Percentiles rank a stretch among this genome's conserved stretches.
These are phyloP conservation scores for Ceratocystis smalleyi DNA, from an alignment of 2,329 filamentous ascomycete genomes.

Conservation along the genomic window DNA sequence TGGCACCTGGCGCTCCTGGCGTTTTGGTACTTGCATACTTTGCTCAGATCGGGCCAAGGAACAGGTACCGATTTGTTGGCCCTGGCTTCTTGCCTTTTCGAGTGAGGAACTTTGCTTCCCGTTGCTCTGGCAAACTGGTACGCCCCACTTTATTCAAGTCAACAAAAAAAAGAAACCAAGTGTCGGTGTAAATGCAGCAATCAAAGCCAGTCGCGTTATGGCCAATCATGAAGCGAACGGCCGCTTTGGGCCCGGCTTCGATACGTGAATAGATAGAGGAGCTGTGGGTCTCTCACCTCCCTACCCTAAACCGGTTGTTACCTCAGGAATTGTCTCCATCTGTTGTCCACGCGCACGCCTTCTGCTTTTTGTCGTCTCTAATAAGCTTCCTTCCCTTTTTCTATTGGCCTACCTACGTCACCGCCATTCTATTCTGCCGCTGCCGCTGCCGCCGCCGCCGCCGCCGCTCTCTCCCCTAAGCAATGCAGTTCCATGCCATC, in stretches of 20 bases:
- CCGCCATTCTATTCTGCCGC: slow-evolving; percentile 2
- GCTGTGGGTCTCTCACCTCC: no score
- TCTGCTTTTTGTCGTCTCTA: not conserved
- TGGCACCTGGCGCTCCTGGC: not conserved
- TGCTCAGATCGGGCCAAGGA: not conserved
- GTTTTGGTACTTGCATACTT: not conserved
- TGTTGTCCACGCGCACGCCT: not conserved
- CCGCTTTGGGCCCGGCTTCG: not conserved
- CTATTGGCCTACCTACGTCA: not conserved
- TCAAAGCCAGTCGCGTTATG: not conserved
- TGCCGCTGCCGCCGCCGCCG: not conserved
- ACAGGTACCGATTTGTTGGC: slow-evolving; percentile 2
- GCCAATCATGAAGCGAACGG: not conserved
- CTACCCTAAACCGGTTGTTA: no score
- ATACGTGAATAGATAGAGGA: no score
- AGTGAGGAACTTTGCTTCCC: not conserved
- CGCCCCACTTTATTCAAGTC: slow-evolving; percentile 3
- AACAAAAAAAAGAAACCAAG: slow-evolving; percentile 1
- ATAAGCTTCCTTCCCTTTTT: not conserved
- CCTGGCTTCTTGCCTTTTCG: not conserved
- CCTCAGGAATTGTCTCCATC: not conserved
- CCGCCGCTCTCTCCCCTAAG: slow-evolving; percentile 9
- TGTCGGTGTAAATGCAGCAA: slow-evolving; percentile 1
- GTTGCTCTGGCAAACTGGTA: slow-evolving; percentile 7
- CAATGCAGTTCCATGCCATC: slow-evolving; percentile 25